These are phyloP conservation scores for Lentinula sp. DNA, from an alignment of 768 basidiomycete genomes.

Conservation along the genomic window DNA sequence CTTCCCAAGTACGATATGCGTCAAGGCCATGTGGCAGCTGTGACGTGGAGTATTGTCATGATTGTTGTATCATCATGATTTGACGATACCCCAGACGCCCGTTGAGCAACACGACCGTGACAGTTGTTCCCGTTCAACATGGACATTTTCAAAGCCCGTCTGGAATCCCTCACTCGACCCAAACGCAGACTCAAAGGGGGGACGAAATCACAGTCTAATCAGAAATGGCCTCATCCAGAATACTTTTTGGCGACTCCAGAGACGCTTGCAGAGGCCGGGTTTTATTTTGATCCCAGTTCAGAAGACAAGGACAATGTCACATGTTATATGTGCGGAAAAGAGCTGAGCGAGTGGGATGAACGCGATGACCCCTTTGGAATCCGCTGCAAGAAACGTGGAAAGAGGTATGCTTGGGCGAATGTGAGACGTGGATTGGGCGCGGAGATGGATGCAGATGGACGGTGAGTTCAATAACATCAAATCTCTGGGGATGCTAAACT, in stretches of 20 bases:
- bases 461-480: constrained; percentile 30
- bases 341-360: constrained; percentile 79
- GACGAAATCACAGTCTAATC: constrained; percentile 34
- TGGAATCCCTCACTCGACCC: constrained; percentile 64
- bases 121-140: constrained; percentile 25
- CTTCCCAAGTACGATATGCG: too few species aligned
- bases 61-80: too few species aligned
- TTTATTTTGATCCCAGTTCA: constrained; percentile 70
- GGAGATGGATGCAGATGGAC: constrained; percentile 52
- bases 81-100: too few species aligned
- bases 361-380: constrained; percentile 84
- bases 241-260: constrained; percentile 64
- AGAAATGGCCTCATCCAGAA: constrained; percentile 79
- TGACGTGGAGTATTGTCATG: too few species aligned
- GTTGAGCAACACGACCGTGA: not conserved
- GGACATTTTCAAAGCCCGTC: constrained; percentile 50
- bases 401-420: constrained; percentile 72
- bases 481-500: not conserved
- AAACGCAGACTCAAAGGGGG: constrained; percentile 57
- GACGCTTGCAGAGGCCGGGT: constrained; percentile 82
- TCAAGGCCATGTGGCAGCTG: not conserved
- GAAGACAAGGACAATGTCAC: constrained; percentile 69
- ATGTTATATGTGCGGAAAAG: constrained; percentile 81
- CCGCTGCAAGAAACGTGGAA: constrained; percentile 65
- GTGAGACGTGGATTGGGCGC: constrained; percentile 63